phyloP scores from a whole-genome alignment of 2,329 filamentous ascomycete genomes.

The Bertia moriformis region DNA sequence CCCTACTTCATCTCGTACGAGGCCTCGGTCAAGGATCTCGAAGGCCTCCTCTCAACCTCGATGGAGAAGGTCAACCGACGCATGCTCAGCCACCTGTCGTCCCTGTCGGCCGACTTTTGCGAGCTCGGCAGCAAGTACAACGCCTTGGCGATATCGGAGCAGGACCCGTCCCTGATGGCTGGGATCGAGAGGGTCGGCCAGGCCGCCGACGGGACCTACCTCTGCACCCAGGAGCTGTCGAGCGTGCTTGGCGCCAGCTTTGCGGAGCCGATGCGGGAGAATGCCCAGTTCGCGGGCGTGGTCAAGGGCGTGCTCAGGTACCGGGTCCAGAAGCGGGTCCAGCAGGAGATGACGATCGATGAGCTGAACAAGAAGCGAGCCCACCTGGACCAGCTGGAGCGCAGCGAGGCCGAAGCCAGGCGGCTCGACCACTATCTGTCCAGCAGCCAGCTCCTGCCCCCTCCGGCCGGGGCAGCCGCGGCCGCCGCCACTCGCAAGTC shows the following conservation, averaged over 20 bases:
- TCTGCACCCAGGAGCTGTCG: conserved; percentile 83
- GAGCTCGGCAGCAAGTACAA: conserved; percentile 94
- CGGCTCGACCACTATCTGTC: conserved; percentile 87
- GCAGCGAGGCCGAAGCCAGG: conserved; percentile 80
- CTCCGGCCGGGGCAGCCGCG: too few species aligned
- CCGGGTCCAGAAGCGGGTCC: conserved; percentile 80
- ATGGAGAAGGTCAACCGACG: conserved; percentile 95
- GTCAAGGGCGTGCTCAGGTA: conserved; percentile 81
- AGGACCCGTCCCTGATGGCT: conserved; percentile 71
- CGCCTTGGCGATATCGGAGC: conserved; percentile 87
- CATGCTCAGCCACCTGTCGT: conserved; percentile 71
- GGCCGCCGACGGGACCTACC: conserved; percentile 88
- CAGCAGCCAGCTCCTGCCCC: conserved; percentile 46
- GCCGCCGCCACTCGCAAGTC: too few species aligned
- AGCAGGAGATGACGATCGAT: conserved; percentile 93
- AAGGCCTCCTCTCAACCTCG: conserved; percentile 73
- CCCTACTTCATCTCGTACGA: conserved; percentile 94
- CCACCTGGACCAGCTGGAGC: conserved; percentile 73
- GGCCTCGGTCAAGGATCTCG: conserved; percentile 77
- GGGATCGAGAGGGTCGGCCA: conserved; percentile 92
- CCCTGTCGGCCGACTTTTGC: conserved; percentile 72
- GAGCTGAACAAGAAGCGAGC: conserved; percentile 76
- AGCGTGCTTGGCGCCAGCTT: conserved; percentile 77
- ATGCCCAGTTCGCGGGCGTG: conserved; percentile 89
- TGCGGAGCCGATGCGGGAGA: conserved; percentile 94